Percentiles rank a stretch among this genome's conserved stretches.
These are phyloP conservation scores for Solanum chmielewskii DNA, from an alignment of 257 asterid species.

Conservation along the genomic window DNA sequence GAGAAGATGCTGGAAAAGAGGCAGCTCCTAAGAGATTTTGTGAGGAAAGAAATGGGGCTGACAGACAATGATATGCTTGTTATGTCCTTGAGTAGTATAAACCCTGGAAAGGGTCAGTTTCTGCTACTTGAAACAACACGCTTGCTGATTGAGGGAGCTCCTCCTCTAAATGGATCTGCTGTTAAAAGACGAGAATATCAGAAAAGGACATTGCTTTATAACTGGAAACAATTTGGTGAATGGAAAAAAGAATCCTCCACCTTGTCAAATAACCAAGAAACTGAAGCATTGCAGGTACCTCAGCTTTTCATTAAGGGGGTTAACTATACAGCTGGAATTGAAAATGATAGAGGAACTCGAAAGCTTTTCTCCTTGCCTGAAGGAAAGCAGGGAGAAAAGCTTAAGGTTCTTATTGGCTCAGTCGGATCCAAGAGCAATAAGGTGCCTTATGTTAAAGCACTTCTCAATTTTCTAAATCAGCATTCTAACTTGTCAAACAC, in stretches of 20 bases:
- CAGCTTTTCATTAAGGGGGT: constrained; percentile 1
- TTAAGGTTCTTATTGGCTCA: constrained; percentile 82
- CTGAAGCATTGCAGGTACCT: constrained; percentile 2
- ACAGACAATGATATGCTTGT: constrained; percentile 70
- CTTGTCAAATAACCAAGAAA: neutral
- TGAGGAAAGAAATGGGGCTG: constrained; percentile 83
- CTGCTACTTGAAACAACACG: constrained; percentile 75
- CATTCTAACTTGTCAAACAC: constrained; percentile 57
- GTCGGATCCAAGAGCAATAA: constrained; percentile 94
- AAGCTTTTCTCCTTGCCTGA: constrained; percentile 18
- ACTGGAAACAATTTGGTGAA: constrained; percentile 9
- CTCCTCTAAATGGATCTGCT: constrained; percentile 13
- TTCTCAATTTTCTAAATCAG: constrained; percentile 47
- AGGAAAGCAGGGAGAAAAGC: constrained; percentile 21
- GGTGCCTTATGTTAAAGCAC: constrained; percentile 62
- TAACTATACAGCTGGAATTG: constrained; percentile 1
- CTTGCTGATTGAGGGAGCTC: constrained; percentile 33
- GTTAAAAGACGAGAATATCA: constrained; percentile 35
- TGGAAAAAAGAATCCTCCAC: constrained; percentile 2
- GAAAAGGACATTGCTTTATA: constrained; percentile 44
- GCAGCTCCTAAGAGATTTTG: constrained; percentile 42
- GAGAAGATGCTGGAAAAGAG: constrained; percentile 74
- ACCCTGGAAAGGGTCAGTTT: constrained; percentile 93
- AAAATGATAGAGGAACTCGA: constrained; percentile 15
- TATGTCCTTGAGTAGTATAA: constrained; percentile 75